Evolutionary conservation across 1,284 basidiomycete species (phyloP).

Genomic region (Ceratobasidium sp.): DNA sequence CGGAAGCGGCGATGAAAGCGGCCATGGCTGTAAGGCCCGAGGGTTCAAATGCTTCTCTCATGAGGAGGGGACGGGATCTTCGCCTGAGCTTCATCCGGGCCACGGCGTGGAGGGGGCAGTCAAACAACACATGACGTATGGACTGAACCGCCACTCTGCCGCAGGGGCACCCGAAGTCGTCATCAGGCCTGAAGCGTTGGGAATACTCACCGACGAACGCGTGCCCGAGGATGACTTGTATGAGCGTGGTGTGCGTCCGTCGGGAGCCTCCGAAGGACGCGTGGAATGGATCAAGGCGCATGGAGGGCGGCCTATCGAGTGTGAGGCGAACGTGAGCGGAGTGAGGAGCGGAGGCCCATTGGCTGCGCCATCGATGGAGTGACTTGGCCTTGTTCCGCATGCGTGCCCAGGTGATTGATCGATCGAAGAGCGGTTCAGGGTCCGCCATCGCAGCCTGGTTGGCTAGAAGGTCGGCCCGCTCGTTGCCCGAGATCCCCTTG

Average conservation of each 20-base stretch:
- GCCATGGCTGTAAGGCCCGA: too few species aligned
- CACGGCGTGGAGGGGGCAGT: background rate
- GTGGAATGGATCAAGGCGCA: conserved; percentile 38
- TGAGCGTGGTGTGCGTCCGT: background rate
- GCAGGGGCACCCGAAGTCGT: conserved; percentile 1
- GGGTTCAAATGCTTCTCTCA: too few species aligned
- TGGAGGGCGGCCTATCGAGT: background rate
- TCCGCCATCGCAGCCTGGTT: background rate
- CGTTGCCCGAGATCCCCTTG: conserved; percentile 3
- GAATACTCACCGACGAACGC: background rate
- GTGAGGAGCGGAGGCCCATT: background rate
- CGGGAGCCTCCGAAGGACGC: background rate
- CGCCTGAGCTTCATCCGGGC: too few species aligned
- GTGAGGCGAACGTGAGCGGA: conserved; percentile 6
- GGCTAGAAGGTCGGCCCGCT: background rate
- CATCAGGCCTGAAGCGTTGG: background rate
- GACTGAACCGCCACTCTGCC: background rate
- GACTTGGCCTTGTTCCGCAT: background rate
- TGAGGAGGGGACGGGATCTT: too few species aligned
- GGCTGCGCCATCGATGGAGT: background rate
- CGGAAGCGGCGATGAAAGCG: too few species aligned
- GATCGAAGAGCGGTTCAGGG: conserved; percentile 1
- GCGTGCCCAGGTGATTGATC: conserved; percentile 14
- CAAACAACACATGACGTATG: background rate
- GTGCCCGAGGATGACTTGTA: conserved; percentile 3